Evolutionary conservation across 176 grass and related monocot species (phyloP).

Genomic region (sorghum (Sorghum bicolor)): DNA sequence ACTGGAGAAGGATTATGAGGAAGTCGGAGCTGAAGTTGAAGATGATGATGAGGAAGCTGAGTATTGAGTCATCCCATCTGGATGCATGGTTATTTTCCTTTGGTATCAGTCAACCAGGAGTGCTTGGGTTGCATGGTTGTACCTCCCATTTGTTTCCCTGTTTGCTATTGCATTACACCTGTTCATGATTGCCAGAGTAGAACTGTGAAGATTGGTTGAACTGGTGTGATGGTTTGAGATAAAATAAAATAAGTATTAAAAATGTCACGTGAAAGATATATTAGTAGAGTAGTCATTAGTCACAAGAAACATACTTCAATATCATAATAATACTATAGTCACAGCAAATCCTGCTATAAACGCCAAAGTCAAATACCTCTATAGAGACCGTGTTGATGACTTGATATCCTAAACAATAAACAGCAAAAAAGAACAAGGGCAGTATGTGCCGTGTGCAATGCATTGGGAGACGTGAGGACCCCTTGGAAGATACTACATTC

Average conservation of each 20-base stretch:
- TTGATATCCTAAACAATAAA: neutral
- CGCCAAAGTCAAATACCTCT: neutral
- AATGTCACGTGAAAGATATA: neutral
- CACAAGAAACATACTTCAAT: neutral
- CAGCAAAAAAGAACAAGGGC: neutral
- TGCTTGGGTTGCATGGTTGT: neutral
- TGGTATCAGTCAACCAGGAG: neutral
- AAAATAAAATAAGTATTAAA: neutral
- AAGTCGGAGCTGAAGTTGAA: constrained; percentile 57
- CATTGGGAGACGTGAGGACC: neutral
- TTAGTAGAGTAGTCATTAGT: neutral
- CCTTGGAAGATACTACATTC: neutral
- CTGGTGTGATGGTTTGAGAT: neutral
- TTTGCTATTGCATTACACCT: constrained; percentile 18
- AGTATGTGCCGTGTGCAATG: neutral
- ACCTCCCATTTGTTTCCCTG: neutral
- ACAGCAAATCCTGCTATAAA: neutral
- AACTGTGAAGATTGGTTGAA: constrained; percentile 18
- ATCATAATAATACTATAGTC: neutral
- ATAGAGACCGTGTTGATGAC: neutral
- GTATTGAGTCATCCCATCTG: constrained; percentile 24
- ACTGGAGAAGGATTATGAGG: constrained; percentile 78
- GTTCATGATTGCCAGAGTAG: constrained; percentile 8
- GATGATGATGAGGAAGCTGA: constrained; percentile 53
- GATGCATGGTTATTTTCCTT: neutral